Conservation (phyloP, 1,139 yeast species). For the Sugiyamaella pinicola region DNA sequence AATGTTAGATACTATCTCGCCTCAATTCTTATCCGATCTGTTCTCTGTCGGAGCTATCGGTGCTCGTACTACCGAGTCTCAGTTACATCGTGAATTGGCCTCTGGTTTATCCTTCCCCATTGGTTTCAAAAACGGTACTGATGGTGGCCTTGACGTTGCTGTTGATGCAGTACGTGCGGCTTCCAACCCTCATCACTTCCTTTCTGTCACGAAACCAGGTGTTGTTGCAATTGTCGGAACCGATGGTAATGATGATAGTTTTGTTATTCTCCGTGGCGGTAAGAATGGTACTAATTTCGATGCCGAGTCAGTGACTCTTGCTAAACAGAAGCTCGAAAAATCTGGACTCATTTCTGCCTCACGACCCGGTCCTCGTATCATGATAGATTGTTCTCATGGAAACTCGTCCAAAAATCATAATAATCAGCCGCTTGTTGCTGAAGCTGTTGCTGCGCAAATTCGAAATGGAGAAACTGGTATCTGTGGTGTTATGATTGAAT, state of each 20-base stretch:
- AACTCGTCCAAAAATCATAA: conserved; percentile 86
- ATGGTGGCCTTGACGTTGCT: conserved; percentile 89
- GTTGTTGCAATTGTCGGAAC: conserved; percentile 94
- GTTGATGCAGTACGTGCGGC: conserved; percentile 94
- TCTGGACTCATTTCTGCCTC: conserved; percentile 55
- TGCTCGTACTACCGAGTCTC: conserved; percentile 97
- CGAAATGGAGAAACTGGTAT: conserved; percentile 72
- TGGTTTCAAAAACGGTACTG: conserved; percentile 97
- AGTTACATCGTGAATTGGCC: conserved; percentile 92
- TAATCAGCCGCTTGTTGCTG: conserved; percentile 93
- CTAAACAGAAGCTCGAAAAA: conserved; percentile 63
- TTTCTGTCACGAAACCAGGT: conserved; percentile 92
- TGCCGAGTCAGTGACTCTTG: conserved; percentile 65
- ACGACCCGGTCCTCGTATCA: conserved; percentile 59
- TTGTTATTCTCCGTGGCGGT: conserved; percentile 94
- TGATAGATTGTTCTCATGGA: conserved; percentile 98
- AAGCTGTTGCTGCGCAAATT: conserved; percentile 74
- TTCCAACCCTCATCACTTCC: conserved; percentile 88
- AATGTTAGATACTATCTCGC: conserved; percentile 96
- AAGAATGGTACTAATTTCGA: conserved; percentile 90
- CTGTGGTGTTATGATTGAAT: conserved; percentile 96
- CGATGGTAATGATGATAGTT: conserved; percentile 88
- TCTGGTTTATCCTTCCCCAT: conserved; percentile 96
- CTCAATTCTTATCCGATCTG: conserved; percentile 87
- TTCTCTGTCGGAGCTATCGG: conserved; percentile 96